Percentiles rank a stretch among this genome's conserved stretches.
Evolutionary conservation across 352 stramenopile genomes (phyloP).

Genomic region (Globisporangium paroecandrum): DNA sequence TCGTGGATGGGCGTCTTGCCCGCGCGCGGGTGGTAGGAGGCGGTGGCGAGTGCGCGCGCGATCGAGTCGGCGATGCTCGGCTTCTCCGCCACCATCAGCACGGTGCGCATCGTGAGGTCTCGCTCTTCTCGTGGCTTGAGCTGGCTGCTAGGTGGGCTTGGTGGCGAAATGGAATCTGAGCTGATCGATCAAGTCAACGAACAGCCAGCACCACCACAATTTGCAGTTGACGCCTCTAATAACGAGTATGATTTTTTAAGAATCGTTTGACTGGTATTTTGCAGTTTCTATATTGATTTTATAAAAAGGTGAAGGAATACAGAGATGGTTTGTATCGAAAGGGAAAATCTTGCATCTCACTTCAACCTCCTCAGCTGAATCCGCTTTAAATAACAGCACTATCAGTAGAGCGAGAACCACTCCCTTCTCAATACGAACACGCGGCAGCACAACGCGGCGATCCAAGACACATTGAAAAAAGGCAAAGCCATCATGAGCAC

Average conservation of each 20-base stretch:
- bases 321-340: background rate
- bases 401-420: background rate
- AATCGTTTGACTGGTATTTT: background rate
- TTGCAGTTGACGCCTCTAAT: background rate
- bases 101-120: constrained; percentile 11
- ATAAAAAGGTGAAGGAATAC: background rate
- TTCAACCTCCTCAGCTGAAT: background rate
- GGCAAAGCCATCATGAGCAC: background rate
- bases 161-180: background rate
- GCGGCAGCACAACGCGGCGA: background rate
- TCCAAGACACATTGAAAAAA: background rate
- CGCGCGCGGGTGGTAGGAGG: constrained; percentile 18
- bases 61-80: constrained; percentile 64
- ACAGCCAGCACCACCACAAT: background rate
- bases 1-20: constrained; percentile 54
- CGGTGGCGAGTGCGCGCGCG: constrained; percentile 35
- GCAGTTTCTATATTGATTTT: background rate
- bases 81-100: constrained; percentile 79
- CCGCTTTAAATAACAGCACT: background rate
- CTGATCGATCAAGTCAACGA: background rate
- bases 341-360: background rate
- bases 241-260: background rate
- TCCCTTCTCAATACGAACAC: background rate
- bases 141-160: background rate
- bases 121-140: background rate